These are phyloP conservation scores for Athelia psychrophila DNA, from an alignment of 1,284 basidiomycete genomes.

Conservation along the genomic window DNA sequence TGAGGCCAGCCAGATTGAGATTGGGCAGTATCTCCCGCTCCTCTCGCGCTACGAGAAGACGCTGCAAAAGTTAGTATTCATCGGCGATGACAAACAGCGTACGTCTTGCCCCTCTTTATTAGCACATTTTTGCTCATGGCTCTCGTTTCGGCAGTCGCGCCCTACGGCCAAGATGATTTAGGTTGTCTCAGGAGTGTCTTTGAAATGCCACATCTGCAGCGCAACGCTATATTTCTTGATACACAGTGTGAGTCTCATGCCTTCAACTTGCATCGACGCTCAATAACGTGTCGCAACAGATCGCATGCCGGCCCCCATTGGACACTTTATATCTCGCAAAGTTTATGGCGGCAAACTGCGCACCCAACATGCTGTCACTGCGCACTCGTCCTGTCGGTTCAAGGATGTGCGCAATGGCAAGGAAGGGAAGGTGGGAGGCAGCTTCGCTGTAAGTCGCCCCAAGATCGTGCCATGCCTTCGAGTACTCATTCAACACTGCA, in stretches of 20 bases:
- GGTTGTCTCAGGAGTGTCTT: slow-evolving; percentile 54
- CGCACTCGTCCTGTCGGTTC: slow-evolving; percentile 18
- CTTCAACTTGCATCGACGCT: neutral
- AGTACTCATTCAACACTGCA: slow-evolving; percentile 5
- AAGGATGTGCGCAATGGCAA: slow-evolving; percentile 21
- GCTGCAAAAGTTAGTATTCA: slow-evolving; percentile 63
- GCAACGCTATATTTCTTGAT: slow-evolving; percentile 43
- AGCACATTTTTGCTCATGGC: neutral
- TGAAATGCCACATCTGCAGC: slow-evolving; percentile 48
- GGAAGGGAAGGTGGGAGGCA: slow-evolving; percentile 16
- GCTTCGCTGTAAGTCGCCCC: slow-evolving; percentile 21
- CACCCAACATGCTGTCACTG: slow-evolving; percentile 13
- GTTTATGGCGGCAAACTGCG: slow-evolving; percentile 34
- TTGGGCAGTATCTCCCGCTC: slow-evolving; percentile 56
- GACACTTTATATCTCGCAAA: slow-evolving; percentile 41
- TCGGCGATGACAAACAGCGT: slow-evolving; percentile 79
- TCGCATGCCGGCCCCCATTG: slow-evolving; percentile 48
- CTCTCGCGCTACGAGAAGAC: slow-evolving; percentile 39
- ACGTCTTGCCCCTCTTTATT: slow-evolving; percentile 17
- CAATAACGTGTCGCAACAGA: slow-evolving; percentile 27
- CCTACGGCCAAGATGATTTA: slow-evolving; percentile 53
- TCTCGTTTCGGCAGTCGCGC: slow-evolving; percentile 46
- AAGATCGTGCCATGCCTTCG: neutral
- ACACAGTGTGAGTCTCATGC: slow-evolving; percentile 49
- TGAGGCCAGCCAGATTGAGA: slow-evolving; percentile 66